Base-by-base conservation (phyloP, 352 stramenopile genomes). In the Pythium catenulatum region DNA sequence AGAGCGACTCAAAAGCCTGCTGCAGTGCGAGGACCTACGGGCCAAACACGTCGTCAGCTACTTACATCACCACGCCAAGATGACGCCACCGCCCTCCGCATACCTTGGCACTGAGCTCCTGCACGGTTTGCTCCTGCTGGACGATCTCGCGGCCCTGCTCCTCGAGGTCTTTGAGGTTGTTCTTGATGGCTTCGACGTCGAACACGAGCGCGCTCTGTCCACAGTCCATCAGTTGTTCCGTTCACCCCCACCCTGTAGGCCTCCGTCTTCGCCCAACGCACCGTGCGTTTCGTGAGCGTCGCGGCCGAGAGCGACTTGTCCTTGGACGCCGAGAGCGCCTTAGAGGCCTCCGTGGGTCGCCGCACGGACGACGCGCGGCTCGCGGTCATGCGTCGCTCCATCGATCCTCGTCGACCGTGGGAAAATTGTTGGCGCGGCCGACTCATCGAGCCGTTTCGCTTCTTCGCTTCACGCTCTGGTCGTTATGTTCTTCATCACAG, bases 241-340 rank as follows among this genome's bases (percentile, higher is more conserved):
- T 13, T 13, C 45, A 52, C 45, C 13, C 45, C 45, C 50, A 27
- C 32, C 21, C 21, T 59, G 50, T 59, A n/a, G 58, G 14, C 17
- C 41, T 46, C 0, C 32, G 7, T 37, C 13, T 15, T 61, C 9
- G 25, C 14, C 52, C 14, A 21, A 39, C 87, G 9, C 41, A 95
- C 92, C 32, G 92, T 95, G 65, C 94, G 95, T 74, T 95, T 95
- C 14, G 92, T 95, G 7, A 96, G 79, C 9, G 93, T 93, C 72
- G 92, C 90, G 5, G 91, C 85, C 2, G 92, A 95, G 17, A 96
- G 79, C 14, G 93, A 92, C 85, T 95, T 95, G 79, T 92, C 87
- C 32, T 93, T 94, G 7, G 85, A 85, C 2, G 83, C 86, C 36
- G 91, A 90, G 30, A 91, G 79, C 43, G 86, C 84, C 68, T 93